Conservation (phyloP, 129 eudicot species). For the Deinandra increscens region DNA sequence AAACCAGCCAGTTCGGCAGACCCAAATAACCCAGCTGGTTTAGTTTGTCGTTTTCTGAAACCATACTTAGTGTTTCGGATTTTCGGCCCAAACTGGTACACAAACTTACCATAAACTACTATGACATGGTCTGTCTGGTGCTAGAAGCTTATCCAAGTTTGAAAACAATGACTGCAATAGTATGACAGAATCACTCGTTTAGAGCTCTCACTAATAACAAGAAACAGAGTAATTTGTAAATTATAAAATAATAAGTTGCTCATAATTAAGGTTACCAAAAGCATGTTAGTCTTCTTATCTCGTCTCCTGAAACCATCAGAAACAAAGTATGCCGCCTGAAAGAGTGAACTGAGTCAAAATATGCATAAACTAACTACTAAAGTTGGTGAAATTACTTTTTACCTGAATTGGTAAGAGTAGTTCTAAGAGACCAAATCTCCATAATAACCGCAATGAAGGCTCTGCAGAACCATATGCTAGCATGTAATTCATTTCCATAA, state of each 20-base stretch:
- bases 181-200: not conserved
- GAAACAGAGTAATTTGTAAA: not conserved
- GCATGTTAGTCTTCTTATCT: slow-evolving; percentile 77
- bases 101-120: slow-evolving; percentile 69
- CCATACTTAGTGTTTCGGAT: not conserved
- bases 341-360: slow-evolving; percentile 19
- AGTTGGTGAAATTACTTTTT: not conserved
- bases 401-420: slow-evolving; percentile 83
- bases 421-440: slow-evolving; percentile 71
- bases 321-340: slow-evolving; percentile 80
- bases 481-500: slow-evolving; percentile 85
- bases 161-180: slow-evolving; percentile 68
- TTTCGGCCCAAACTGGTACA: not conserved
- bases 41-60: not conserved
- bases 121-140: slow-evolving; percentile 81
- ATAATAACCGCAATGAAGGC: slow-evolving; percentile 67
- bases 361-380: slow-evolving; percentile 6
- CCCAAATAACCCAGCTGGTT: not conserved
- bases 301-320: slow-evolving; percentile 59
- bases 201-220: not conserved
- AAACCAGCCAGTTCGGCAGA: not conserved
- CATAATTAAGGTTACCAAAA: slow-evolving; percentile 51
- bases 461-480: slow-evolving; percentile 85
- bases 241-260: not conserved
- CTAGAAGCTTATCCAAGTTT: slow-evolving; percentile 66